Percentiles rank a stretch among this genome's conserved stretches.
These are phyloP conservation scores for Rhizopogon roseolus DNA, from an alignment of 768 basidiomycete species.

Conservation along the genomic window DNA sequence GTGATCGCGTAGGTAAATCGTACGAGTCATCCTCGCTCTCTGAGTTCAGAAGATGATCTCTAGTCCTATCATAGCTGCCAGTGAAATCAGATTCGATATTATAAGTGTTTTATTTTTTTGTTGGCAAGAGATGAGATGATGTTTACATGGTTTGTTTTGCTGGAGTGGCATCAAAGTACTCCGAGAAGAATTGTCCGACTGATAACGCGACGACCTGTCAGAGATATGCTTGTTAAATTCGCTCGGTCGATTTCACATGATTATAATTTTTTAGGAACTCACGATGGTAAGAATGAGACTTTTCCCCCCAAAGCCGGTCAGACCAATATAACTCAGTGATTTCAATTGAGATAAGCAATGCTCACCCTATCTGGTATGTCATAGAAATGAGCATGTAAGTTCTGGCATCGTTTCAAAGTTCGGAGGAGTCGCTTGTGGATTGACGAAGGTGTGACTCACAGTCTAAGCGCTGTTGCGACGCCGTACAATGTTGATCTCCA, in stretches of 20 bases:
- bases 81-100: neutral
- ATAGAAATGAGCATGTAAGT: conserved; percentile 72
- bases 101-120: too few species aligned
- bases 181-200: conserved; percentile 53
- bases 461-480: conserved; percentile 50
- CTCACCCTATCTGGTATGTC: conserved; percentile 68
- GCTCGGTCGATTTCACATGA: neutral
- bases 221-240: neutral
- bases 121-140: too few species aligned
- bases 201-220: conserved; percentile 53
- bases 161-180: conserved; percentile 18
- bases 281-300: conserved; percentile 1
- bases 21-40: neutral
- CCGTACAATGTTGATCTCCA: conserved; percentile 57
- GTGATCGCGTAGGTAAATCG: conserved; percentile 1
- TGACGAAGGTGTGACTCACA: conserved; percentile 39
- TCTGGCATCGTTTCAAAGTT: conserved; percentile 29
- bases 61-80: conserved; percentile 10
- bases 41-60: conserved; percentile 19
- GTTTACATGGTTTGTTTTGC: neutral
- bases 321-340: neutral
- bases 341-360: conserved; percentile 5
- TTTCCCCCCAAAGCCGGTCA: neutral
- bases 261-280: neutral
- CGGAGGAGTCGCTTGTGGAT: neutral